Conservation (phyloP, 768 basidiomycete genomes). For the Nidularia pulvinata region DNA sequence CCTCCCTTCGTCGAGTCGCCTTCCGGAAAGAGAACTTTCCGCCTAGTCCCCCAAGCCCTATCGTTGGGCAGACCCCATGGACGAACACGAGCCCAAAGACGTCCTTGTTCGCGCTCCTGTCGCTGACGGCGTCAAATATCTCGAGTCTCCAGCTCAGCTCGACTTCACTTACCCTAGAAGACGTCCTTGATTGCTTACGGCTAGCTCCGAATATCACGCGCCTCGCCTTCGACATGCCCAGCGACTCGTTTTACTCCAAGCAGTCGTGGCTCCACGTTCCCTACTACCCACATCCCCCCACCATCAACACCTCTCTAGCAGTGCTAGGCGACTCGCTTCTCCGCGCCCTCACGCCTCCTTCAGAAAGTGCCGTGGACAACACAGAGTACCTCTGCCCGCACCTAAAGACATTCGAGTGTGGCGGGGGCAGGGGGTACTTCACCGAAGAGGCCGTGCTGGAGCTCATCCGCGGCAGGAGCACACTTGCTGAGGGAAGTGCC, state of each 20-base stretch:
- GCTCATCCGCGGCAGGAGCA: neutral
- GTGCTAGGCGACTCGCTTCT: neutral
- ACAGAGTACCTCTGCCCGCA: neutral
- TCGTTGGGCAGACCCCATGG: neutral
- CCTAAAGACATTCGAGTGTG: neutral
- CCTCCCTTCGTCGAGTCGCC: neutral
- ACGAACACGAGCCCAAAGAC: neutral
- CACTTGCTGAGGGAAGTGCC: neutral
- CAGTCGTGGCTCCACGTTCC: neutral
- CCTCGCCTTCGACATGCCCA: neutral
- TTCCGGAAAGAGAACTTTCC: neutral
- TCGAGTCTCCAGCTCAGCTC: neutral
- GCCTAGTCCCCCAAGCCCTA: neutral
- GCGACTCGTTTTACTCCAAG: neutral
- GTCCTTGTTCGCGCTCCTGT: neutral
- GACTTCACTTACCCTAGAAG: neutral
- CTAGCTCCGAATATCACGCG: neutral
- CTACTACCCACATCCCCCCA: neutral
- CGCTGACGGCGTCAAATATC: neutral
- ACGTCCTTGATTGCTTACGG: neutral
- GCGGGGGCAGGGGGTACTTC: neutral
- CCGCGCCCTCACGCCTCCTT: neutral
- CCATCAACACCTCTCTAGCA: neutral
- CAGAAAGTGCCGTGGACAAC: neutral
- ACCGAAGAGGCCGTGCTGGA: neutral